phyloP scores from a whole-genome alignment of 225 moss, liverwort and hornwort species.

The Sphagnum contortum region DNA sequence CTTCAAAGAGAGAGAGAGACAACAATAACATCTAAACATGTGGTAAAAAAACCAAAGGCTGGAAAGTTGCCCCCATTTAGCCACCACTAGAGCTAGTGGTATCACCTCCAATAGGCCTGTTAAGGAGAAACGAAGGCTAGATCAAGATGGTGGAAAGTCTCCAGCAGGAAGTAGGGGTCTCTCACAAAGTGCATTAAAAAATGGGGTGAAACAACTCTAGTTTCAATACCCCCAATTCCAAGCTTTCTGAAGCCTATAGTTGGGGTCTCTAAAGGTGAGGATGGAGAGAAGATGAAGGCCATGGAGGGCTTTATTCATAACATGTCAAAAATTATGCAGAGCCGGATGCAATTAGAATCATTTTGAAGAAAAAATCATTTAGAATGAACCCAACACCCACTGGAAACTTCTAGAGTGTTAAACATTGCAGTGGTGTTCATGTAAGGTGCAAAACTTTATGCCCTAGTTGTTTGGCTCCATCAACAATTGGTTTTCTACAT shows the following conservation, averaged over 20 bases:
- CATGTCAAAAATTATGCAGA: constrained; percentile 93
- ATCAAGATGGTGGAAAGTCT: constrained; percentile 24
- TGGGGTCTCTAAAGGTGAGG: constrained; percentile 49
- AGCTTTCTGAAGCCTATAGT: constrained; percentile 26
- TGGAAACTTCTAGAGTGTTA: too few relatives aligned
- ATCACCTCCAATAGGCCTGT: constrained; percentile 31
- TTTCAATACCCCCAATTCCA: constrained; percentile 24
- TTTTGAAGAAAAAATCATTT: too few relatives aligned
- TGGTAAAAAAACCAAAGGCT: constrained; percentile 34
- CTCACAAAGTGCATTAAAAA: constrained; percentile 37
- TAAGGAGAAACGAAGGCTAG: constrained; percentile 40
- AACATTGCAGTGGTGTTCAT: too few relatives aligned
- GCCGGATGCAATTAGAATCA: constrained; percentile 95
- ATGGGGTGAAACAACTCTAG: constrained; percentile 27
- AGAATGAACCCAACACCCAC: too few relatives aligned
- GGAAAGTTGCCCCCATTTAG: constrained; percentile 68
- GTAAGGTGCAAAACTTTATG: too few relatives aligned
- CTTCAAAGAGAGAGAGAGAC: constrained; percentile 66
- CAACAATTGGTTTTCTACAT: too few relatives aligned
- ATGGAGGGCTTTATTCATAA: constrained; percentile 98
- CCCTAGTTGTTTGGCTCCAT: too few relatives aligned
- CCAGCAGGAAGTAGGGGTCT: constrained; percentile 22
- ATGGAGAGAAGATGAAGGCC: constrained; percentile 99
- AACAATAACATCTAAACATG: constrained; percentile 40
- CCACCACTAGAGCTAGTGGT: constrained; percentile 46